Percentiles rank a stretch among this genome's conserved stretches.
Conservation (phyloP, 495 filamentous ascomycete genomes). For the Penicillium macrosclerotiorum region DNA sequence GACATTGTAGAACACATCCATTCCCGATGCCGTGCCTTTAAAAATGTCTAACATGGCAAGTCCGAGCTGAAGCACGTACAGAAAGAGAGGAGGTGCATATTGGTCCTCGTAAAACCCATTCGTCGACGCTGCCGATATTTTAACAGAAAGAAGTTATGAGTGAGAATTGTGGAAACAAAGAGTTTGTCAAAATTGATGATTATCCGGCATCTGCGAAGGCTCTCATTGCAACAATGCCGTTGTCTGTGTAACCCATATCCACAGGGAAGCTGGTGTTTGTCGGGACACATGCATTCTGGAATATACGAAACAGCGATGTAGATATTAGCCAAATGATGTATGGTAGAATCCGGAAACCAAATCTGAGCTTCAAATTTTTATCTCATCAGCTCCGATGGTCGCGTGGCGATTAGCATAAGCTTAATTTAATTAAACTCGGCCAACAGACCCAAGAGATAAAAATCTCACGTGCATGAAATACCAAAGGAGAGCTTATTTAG, state of each 20-base stretch:
- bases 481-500: background rate
- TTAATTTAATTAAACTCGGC: constrained; percentile 16
- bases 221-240: constrained; percentile 7
- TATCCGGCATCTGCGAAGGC: no score
- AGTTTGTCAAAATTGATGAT: no score
- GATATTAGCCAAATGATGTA: no score
- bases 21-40: background rate
- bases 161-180: no score
- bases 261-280: background rate
- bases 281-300: no score
- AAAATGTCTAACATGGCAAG: background rate
- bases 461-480: background rate
- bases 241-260: constrained; percentile 17
- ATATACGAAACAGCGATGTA: no score
- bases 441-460: background rate
- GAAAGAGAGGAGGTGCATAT: no score
- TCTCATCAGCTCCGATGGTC: background rate
- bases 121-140: no score
- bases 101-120: no score
- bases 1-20: constrained; percentile 1
- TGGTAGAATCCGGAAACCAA: no score
- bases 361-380: background rate
- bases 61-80: no score
- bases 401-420: constrained; percentile 1
- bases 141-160: no score